Base-by-base conservation (phyloP, 2,329 filamentous ascomycete genomes). In the Apiospora rasikravindrae region DNA sequence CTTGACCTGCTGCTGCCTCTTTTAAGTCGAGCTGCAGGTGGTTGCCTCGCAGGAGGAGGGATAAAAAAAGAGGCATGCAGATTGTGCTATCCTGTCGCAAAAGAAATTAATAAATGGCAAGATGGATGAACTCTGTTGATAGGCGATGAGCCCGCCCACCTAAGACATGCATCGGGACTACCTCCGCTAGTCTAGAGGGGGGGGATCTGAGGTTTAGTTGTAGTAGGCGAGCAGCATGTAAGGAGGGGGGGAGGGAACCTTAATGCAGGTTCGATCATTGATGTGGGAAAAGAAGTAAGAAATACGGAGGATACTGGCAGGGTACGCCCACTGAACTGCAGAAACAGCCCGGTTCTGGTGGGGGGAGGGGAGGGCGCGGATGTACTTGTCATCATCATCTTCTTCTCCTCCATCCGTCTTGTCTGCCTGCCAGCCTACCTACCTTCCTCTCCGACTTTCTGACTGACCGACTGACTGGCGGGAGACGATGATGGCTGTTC, bases 121-220 rank as follows among this genome's bases (percentile, higher is more conserved):
- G 57, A 64, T 40, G 57, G 57, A 64, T 14, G 57, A 64, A n/a
- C 33, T 64, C 19, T 11, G 33, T 64, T 61, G 57, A 64, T 64
- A 40, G 57, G 57, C 19, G 33, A 64, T 40, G 57, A n/a, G 57
- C 57, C 57, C 33, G 24, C 57, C 57, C 29, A 64, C 57, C 19
- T 40, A n/a, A 64, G 57, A 64, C 57, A 64, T 40, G 57, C 57
- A 64, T 64, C 53, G 53, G 53, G 53, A 61, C 53, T 10, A 33
- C 53, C 53, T 61, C 53, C 53, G 53, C 53, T 61, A 61, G 53
- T 37, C 19, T 61, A 29, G 29, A 37, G 53, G 53, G 29, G 26
- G 29, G 29, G 26, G 29, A 61, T 33, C 53, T 61, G 33, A 61
- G 53, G 53, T 19, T 33, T 33, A 57, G 26, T 33, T 33, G 26